Evolutionary conservation across 129 eudicot genomes (phyloP), one percentile per base, ranked within the genome.

Genomic region (Tanacetum coccineum): DNA sequence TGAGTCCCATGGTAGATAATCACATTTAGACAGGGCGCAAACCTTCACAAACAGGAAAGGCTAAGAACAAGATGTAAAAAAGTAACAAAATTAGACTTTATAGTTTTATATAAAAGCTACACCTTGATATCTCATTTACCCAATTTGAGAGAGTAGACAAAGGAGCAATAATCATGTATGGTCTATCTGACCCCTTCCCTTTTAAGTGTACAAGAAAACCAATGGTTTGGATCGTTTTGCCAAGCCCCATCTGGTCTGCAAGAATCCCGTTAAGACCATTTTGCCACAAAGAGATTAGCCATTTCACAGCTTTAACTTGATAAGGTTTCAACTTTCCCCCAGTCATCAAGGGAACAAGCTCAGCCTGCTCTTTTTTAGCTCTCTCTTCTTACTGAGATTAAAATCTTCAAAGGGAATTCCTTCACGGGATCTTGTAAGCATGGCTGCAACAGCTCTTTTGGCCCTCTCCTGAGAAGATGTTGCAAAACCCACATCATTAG

Each of bases 211-310:
- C 90, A 68, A 94, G 94, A 76, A 94, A 89, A 50, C 95, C 97
- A 79, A 94, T 83, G 13, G 99, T 94, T 70, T 94, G 99, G 46
- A 94, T 94, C 12, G 99, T 94, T 73, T 94, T 94, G 14, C 99
- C 99, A 50, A 94, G 95, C 13, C 99, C 99, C 97, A 94, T 94
- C 64, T 94, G 99, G 78, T 94, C 99, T 36, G 99, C 99, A 40
- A 94, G 94, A 60, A 94, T 94, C 25, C 99, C 99, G 49, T 94
- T 94, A 19, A 94, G 79, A 44, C 99, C 97, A 62, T 94, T 94
- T 78, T 94, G 99, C 99, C 99, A 94, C 19, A 94, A 71, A 18
- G 97, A 94, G 46, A 94, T 94, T 69, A 94, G 59, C 99, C 99
- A 94, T 64, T 94, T 94, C 21, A 94, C 97, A 47, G 97, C 99